Conservation (phyloP, 1,284 basidiomycete species). For the Vanrija sp. region DNA sequence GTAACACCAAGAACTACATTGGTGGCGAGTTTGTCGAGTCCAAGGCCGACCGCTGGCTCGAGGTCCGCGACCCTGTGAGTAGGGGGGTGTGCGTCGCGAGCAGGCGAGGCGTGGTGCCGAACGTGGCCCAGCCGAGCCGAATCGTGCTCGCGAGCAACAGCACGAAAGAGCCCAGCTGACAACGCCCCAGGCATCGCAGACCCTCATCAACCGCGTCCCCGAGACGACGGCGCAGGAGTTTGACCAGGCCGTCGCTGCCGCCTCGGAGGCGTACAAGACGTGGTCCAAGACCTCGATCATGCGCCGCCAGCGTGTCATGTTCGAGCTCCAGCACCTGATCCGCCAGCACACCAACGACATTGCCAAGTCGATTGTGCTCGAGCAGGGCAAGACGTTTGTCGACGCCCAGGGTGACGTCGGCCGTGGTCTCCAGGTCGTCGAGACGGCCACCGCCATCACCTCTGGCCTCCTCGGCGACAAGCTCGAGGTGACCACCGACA, state of each 20-base stretch:
- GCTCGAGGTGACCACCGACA: constrained; percentile 91
- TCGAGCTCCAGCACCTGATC: constrained; percentile 82
- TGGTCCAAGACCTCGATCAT: constrained; percentile 87
- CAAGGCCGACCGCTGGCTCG: constrained; percentile 70
- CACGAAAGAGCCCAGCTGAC: constrained; percentile 1
- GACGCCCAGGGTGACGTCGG: constrained; percentile 94
- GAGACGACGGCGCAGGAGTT: constrained; percentile 83
- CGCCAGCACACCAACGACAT: constrained; percentile 64
- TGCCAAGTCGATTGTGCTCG: constrained; percentile 63
- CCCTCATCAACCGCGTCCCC: constrained; percentile 80
- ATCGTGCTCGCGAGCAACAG: too few relatives aligned
- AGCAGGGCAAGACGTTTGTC: constrained; percentile 84
- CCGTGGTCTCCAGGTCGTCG: constrained; percentile 84
- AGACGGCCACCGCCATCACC: constrained; percentile 79
- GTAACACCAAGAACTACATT: constrained; percentile 82
- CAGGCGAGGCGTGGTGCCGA: too few relatives aligned
- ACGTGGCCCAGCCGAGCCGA: too few relatives aligned
- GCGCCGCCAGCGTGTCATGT: constrained; percentile 78
- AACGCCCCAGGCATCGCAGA: constrained; percentile 56
- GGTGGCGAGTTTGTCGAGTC: constrained; percentile 77
- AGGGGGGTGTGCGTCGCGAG: too few relatives aligned
- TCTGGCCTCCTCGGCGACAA: constrained; percentile 82
- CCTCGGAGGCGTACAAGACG: constrained; percentile 79
- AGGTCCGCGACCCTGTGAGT: constrained; percentile 78
- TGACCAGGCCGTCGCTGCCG: constrained; percentile 75